These are phyloP conservation scores for Halteria grandinella DNA, from an alignment of 73 alveolate species.

Conservation along the genomic window DNA sequence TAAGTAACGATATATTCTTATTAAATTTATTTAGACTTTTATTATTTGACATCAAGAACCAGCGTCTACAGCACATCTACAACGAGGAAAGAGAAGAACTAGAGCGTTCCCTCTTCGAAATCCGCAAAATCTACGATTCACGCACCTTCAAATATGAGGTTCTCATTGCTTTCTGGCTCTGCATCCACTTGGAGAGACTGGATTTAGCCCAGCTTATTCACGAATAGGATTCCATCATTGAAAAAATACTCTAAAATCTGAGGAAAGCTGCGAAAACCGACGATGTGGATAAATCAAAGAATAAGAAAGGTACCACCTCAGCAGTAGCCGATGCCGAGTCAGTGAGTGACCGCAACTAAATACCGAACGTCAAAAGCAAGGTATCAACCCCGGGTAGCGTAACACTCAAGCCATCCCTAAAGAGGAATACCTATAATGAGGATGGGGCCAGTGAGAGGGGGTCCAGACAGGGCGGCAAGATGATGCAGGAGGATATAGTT, in stretches of 20 bases:
- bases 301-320: not conserved
- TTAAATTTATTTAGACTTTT: not conserved
- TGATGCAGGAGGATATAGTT: not conserved
- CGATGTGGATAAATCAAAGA: not conserved
- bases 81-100: constrained; percentile 55
- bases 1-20: not conserved
- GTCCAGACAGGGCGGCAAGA: not conserved
- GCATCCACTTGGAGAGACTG: constrained; percentile 36
- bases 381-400: not conserved
- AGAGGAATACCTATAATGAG: not conserved
- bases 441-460: not conserved
- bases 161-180: constrained; percentile 46
- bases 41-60: constrained; percentile 42
- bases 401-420: not conserved
- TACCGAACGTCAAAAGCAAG: constrained; percentile 4
- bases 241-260: constrained; percentile 29
- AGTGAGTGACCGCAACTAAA: constrained; percentile 4
- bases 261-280: not conserved
- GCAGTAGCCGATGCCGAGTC: not conserved
- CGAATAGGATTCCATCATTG: constrained; percentile 34
- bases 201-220: constrained; percentile 37
- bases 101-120: not conserved
- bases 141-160: constrained; percentile 17
- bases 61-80: constrained; percentile 25
- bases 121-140: constrained; percentile 9